Base-by-base conservation (phyloP, 345 rosid species). In the Citrus inodora region DNA sequence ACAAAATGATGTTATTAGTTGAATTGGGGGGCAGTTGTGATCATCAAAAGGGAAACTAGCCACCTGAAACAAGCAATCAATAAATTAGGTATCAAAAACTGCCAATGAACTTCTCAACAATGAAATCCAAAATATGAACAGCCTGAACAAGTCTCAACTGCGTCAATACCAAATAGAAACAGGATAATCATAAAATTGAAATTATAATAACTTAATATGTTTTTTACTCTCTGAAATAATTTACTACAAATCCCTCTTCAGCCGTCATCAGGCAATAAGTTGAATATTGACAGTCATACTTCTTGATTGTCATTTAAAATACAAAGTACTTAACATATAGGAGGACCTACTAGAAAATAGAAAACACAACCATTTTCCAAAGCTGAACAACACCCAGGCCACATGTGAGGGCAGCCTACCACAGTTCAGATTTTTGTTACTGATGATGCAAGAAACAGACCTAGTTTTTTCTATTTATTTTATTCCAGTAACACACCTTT, bases 41-140 rank as follows among this genome's bases (percentile, higher is more conserved):
- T 93, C 97, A 81, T 91, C 95, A 76, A 93, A 93, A 65, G 97
- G 97, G 88, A 93, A 93, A 82, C 97, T 86, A 71, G 97, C 97
- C 82, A 93, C 92, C 97, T 93, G 91, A 70, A 77, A 56, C 68
- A 79, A 70, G 75, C 77, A 62, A 37, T 63, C 21, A 4, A 70
- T 24, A 25, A 16, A 37, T 35, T 38, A 83, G 21, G 35, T 37
- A 25, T 73, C 48, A 71, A 48, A 78, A 63, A 72, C 70, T 30
- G 68, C 35, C 28, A 62, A 6, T 58, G 14, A 66, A 70, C 25
- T 9, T 78, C 80, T 35, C 21, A 51, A 58, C 42, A 58, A 58
- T 17, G 6, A 68, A 7, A 4, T 30, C 38, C 68, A 53, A 46
- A 46, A 38, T 3, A 63, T 66, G 16, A 35, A 46, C 75, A 67